Evolutionary conservation across 345 rosid species (phyloP).

Genomic region (Bretschneidera sinensis): DNA sequence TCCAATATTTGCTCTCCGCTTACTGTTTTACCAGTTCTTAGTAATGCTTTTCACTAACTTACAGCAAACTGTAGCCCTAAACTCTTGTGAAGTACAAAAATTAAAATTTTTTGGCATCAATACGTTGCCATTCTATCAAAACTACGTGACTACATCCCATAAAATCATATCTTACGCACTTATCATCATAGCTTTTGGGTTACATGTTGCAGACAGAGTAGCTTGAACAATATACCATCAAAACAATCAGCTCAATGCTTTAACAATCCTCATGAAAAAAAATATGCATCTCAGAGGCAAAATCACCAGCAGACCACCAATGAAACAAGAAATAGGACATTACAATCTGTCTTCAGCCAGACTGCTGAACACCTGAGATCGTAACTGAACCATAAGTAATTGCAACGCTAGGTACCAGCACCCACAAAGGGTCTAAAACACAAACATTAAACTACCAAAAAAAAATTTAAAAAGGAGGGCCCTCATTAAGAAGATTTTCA

Average conservation of each 20-base stretch:
- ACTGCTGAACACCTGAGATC: not conserved
- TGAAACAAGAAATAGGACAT: not conserved
- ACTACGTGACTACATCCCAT: too few species aligned
- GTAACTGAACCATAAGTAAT: too few species aligned
- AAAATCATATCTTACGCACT: not conserved
- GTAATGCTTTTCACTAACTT: too few species aligned
- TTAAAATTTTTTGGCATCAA: too few species aligned
- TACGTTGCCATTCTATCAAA: too few species aligned
- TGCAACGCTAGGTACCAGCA: not conserved
- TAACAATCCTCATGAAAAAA: too few species aligned
- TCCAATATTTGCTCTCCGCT: too few species aligned
- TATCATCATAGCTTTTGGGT: not conserved
- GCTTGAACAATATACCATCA: not conserved
- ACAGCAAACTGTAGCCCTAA: too few species aligned
- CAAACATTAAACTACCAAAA: not conserved
- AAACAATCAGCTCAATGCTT: not conserved
- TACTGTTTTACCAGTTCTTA: too few species aligned
- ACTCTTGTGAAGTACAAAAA: too few species aligned
- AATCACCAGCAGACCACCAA: not conserved
- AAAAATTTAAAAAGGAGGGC: not conserved
- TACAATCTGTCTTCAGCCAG: not conserved
- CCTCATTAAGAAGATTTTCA: not conserved
- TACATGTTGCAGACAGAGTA: too few species aligned
- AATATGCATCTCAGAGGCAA: not conserved
- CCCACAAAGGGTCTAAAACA: not conserved